Base-by-base conservation (phyloP, 2,329 filamentous ascomycete species). In the Tolypocladium sp. region DNA sequence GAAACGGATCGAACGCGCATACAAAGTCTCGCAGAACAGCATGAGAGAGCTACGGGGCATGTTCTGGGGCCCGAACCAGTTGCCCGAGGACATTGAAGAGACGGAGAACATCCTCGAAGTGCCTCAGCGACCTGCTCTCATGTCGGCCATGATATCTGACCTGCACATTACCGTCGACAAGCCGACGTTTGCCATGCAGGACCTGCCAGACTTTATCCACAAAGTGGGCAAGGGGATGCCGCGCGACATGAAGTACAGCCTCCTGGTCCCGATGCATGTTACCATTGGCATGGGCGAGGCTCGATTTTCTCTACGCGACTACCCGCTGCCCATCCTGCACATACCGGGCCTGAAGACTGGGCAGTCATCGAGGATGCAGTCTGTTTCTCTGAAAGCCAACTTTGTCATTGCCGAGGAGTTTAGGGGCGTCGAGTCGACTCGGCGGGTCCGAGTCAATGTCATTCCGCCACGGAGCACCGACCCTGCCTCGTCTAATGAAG, bases 371-470 rank as follows among this genome's bases (percentile, higher is more conserved):
- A 85, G 90, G 59, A 74, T 92, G 38, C 87, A 90, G n/a, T 89
- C 92, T 56, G 84, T 96, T 70, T 91, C 90, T 1, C 77, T 99
- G 57, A 89, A 86, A 65, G 90, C 92, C 1, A 91, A 99, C 68
- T 97, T 99, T 70, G 92, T 99, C 6, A 88, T 99, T 62, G 95
- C 92, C 0, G 94, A 99, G 74, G 95, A 99, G 71, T 96, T 87
- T 66, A 84, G 92, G 61, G 90, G 91, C 25, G 74, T 84, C 17
- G 86, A 93, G 70, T 96, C 92, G 3, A 89, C 87, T 2, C 84
- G 93, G 41, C 84, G 89, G 65, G 89, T 95, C 57, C 82, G 85
- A 61, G 89, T 99, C 17, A 86, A 94, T 61, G 88, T 99, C 58
- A 85, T 97, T 1, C 92, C 93, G 1, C 84, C 89, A 2, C 70